These are phyloP conservation scores for Magnusiomyces tetraspermus DNA, from an alignment of 1,139 yeast genomes.

Conservation along the genomic window DNA sequence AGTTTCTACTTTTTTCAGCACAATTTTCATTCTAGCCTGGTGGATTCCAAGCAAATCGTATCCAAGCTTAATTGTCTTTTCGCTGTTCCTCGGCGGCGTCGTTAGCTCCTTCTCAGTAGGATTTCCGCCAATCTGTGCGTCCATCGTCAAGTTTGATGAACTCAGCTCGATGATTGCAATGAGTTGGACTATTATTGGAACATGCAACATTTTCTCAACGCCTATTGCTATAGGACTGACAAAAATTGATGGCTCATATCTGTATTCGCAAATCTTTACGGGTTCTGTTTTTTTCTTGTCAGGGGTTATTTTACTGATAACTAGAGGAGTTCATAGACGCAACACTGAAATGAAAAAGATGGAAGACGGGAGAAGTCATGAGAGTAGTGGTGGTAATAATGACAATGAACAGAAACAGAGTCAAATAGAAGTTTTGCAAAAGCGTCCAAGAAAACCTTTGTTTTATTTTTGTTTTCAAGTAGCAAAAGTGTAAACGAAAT, in stretches of 20 bases:
- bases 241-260: constrained; percentile 37
- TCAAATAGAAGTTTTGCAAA: too few relatives aligned
- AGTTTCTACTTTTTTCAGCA: constrained; percentile 25
- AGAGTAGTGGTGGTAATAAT: not conserved
- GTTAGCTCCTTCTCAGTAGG: constrained; percentile 43
- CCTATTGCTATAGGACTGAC: constrained; percentile 22
- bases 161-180: constrained; percentile 55
- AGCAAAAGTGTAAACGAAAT: too few relatives aligned
- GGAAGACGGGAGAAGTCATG: too few relatives aligned
- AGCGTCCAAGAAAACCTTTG: too few relatives aligned
- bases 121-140: constrained; percentile 36
- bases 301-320: constrained; percentile 1
- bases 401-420: not conserved
- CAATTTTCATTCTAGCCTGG: constrained; percentile 40
- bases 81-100: constrained; percentile 39
- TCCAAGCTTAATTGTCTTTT: constrained; percentile 43
- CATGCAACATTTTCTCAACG: constrained; percentile 38
- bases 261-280: constrained; percentile 52
- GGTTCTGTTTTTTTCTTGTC: constrained; percentile 31
- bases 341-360: not conserved
- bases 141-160: constrained; percentile 39
- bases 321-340: constrained; percentile 5
- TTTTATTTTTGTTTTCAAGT: too few relatives aligned
- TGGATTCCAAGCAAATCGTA: constrained; percentile 53
- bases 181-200: constrained; percentile 41